Evolutionary conservation across 2,329 filamentous ascomycete species (phyloP).

Genomic region (Balansia obtecta): DNA sequence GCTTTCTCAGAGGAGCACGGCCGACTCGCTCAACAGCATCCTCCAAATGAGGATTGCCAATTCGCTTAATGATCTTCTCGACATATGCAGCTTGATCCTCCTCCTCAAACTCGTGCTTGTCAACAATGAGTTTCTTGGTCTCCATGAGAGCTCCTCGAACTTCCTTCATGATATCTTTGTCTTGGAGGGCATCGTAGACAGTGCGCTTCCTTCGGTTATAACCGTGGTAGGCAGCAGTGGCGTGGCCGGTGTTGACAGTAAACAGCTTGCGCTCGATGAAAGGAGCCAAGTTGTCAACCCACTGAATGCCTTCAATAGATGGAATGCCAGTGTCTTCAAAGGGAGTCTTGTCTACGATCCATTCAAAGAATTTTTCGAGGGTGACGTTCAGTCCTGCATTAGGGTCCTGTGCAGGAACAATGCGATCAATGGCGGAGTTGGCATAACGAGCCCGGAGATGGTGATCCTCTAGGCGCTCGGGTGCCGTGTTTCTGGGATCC

Average conservation of each 20-base stretch:
- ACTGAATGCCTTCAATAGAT: constrained; percentile 77
- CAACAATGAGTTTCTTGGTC: constrained; percentile 74
- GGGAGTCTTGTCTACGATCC: constrained; percentile 84
- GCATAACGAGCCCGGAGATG: constrained; percentile 73
- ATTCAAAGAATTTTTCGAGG: constrained; percentile 98
- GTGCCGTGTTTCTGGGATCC: constrained; percentile 56
- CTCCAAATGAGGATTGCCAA: constrained; percentile 86
- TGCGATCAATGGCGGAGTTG: constrained; percentile 97
- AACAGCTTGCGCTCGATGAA: constrained; percentile 99
- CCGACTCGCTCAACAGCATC: constrained; percentile 92
- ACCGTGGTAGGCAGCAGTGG: constrained; percentile 90
- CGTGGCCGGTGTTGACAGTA: constrained; percentile 97
- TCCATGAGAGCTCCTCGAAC: constrained; percentile 73
- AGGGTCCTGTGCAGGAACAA: constrained; percentile 80
- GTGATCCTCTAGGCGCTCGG: constrained; percentile 54
- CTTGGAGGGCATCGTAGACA: constrained; percentile 78
- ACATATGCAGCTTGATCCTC: constrained; percentile 78
- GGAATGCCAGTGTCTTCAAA: constrained; percentile 58
- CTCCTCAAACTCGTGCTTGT: constrained; percentile 69
- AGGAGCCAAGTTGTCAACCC: constrained; percentile 80
- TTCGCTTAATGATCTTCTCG: constrained; percentile 81
- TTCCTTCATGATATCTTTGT: constrained; percentile 65
- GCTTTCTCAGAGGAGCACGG: constrained; percentile 85
- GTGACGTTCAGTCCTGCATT: constrained; percentile 78
- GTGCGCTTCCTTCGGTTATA: constrained; percentile 76